Conservation (phyloP, 1,139 yeast genomes). For the Geotrichum candidum region DNA sequence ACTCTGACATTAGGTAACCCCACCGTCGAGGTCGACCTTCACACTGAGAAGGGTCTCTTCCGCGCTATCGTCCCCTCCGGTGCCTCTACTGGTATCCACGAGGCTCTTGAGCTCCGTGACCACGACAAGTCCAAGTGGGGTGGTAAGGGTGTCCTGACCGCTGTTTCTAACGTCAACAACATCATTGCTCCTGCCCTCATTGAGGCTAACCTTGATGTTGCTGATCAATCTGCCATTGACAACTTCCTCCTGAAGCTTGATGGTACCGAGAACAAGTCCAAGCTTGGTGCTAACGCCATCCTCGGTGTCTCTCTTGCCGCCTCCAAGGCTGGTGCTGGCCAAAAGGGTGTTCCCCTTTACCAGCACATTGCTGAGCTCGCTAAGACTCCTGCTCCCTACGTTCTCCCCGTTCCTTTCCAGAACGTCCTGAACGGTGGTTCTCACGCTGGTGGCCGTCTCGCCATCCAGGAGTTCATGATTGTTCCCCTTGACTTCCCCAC, state of each 20-base stretch:
- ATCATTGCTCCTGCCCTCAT: slow-evolving; percentile 84
- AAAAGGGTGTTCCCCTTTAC: slow-evolving; percentile 80
- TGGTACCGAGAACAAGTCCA: slow-evolving; percentile 91
- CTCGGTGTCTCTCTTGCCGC: slow-evolving; percentile 91
- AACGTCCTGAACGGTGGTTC: slow-evolving; percentile 98
- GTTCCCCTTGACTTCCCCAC: slow-evolving; percentile 84
- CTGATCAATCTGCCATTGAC: slow-evolving; percentile 74
- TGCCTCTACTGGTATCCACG: slow-evolving; percentile 93
- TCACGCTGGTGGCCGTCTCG: slow-evolving; percentile 98
- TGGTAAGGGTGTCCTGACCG: slow-evolving; percentile 92
- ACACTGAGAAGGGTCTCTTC: slow-evolving; percentile 81
- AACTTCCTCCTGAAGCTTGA: slow-evolving; percentile 71
- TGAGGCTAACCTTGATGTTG: slow-evolving; percentile 65
- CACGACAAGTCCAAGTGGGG: slow-evolving; percentile 90
- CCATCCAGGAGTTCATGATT: slow-evolving; percentile 98
- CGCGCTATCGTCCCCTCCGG: slow-evolving; percentile 95
- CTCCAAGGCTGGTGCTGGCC: slow-evolving; percentile 94
- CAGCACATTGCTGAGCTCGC: slow-evolving; percentile 73
- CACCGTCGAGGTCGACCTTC: slow-evolving; percentile 89
- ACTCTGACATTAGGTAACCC: slow-evolving; percentile 47
- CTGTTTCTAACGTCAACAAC: slow-evolving; percentile 85
- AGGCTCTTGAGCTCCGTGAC: slow-evolving; percentile 93
- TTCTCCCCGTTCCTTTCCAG: slow-evolving; percentile 93
- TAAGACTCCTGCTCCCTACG: slow-evolving; percentile 61
- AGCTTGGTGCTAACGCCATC: slow-evolving; percentile 93